These are phyloP conservation scores for Jasminum sambac DNA, from an alignment of 257 asterid genomes.

Conservation along the genomic window DNA sequence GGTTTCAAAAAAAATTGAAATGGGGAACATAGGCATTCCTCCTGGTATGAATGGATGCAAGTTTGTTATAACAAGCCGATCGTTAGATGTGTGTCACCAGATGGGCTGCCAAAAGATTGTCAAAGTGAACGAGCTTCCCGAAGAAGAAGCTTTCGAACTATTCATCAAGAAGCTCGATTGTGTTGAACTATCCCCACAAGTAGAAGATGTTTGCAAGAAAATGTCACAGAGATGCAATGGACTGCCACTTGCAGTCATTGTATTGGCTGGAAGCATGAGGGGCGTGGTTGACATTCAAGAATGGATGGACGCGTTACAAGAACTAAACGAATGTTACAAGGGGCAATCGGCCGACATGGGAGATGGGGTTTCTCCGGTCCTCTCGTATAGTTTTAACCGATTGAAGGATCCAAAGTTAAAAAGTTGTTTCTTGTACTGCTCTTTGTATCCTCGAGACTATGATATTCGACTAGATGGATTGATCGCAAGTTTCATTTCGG, in stretches of 20 bases:
- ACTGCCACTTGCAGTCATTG: constrained; percentile 23
- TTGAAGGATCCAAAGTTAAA: constrained; percentile 6
- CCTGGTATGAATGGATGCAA: constrained; percentile 7
- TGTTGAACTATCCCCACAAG: background rate
- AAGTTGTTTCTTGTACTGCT: constrained; percentile 31
- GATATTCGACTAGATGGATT: constrained; percentile 1
- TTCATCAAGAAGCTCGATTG: background rate
- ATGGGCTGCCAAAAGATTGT: constrained; percentile 21
- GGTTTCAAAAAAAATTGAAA: constrained; percentile 13
- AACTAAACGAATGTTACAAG: background rate
- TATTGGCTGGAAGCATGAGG: constrained; percentile 27
- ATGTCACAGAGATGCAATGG: constrained; percentile 15
- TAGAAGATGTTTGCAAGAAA: constrained; percentile 17
- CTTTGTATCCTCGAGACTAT: constrained; percentile 29
- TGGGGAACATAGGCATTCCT: constrained; percentile 14
- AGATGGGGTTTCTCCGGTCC: constrained; percentile 17
- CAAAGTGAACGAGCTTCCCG: constrained; percentile 6
- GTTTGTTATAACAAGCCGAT: constrained; percentile 28
- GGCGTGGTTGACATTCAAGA: constrained; percentile 18
- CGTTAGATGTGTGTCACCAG: constrained; percentile 3
- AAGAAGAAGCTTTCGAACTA: constrained; percentile 23
- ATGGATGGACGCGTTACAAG: constrained; percentile 22
- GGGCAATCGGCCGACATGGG: constrained; percentile 19
- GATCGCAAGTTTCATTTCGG: constrained; percentile 17
- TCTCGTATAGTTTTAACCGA: constrained; percentile 17